phyloP scores from a whole-genome alignment of 768 basidiomycete species.

The Royoungia palumana region DNA sequence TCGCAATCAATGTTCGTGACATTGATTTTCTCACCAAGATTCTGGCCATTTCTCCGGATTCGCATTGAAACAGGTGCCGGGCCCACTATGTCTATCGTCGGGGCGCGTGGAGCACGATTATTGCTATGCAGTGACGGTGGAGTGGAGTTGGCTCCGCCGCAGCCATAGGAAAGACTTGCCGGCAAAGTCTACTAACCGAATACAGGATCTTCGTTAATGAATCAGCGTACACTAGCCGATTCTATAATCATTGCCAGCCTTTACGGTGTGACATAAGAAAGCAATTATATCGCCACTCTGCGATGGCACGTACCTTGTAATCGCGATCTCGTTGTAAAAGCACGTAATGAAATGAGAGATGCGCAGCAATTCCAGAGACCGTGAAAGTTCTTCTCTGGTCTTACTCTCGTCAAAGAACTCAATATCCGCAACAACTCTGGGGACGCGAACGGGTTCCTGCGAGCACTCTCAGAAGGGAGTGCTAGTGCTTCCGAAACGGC shows the following conservation, averaged over 20 bases:
- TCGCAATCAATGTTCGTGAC: too few species aligned
- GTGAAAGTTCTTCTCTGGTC: slow-evolving; percentile 45
- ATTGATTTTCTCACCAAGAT: too few species aligned
- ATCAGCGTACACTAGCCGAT: not conserved
- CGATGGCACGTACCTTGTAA: slow-evolving; percentile 45
- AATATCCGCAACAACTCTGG: slow-evolving; percentile 54
- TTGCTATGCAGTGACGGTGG: too few species aligned
- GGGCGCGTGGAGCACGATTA: too few species aligned
- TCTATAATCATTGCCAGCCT: slow-evolving; percentile 43
- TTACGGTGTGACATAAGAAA: slow-evolving; percentile 1
- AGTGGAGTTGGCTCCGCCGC: too few species aligned
- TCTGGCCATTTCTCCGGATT: too few species aligned
- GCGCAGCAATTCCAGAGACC: slow-evolving; percentile 56
- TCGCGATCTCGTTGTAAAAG: slow-evolving; percentile 53
- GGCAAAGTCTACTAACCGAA: not conserved
- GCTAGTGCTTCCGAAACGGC: slow-evolving; percentile 53
- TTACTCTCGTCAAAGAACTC: slow-evolving; percentile 42
- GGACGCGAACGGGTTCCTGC: slow-evolving; percentile 49
- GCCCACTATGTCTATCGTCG: too few species aligned
- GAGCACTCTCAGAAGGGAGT: slow-evolving; percentile 13
- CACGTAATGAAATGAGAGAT: slow-evolving; percentile 69
- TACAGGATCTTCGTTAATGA: slow-evolving; percentile 14
- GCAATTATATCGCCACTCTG: too few species aligned
- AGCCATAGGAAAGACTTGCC: not conserved
- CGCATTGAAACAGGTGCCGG: too few species aligned